Evolutionary conservation across 495 filamentous ascomycete species (phyloP).

Genomic region (Astrothelium macrocarpum): DNA sequence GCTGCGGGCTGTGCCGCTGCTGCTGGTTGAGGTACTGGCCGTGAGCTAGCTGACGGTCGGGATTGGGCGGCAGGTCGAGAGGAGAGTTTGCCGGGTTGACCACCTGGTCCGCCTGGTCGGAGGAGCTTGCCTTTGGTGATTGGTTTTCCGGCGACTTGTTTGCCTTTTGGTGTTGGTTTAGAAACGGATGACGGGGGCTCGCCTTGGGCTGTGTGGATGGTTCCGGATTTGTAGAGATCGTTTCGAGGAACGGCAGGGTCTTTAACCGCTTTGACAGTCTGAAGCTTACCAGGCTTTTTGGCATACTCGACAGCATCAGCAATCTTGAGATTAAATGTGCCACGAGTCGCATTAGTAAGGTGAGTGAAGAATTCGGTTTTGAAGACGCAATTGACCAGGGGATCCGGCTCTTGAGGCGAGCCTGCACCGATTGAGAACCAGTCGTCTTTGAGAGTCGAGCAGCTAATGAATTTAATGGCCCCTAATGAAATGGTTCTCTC

Average conservation of each 20-base stretch:
- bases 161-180: constrained; percentile 72
- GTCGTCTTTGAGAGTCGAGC: constrained; percentile 76
- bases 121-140: constrained; percentile 87
- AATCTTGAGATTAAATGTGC: constrained; percentile 72
- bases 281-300: constrained; percentile 94
- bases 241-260: constrained; percentile 60
- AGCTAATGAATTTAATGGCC: constrained; percentile 73
- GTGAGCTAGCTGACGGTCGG: constrained; percentile 23
- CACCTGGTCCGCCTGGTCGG: constrained; percentile 76
- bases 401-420: constrained; percentile 81
- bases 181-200: constrained; percentile 78
- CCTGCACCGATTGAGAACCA: constrained; percentile 92
- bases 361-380: constrained; percentile 98
- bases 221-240: constrained; percentile 88
- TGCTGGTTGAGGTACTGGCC: constrained; percentile 31
- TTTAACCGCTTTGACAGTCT: constrained; percentile 77
- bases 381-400: constrained; percentile 81
- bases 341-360: constrained; percentile 63
- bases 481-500: constrained; percentile 77
- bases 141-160: constrained; percentile 73
- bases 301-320: constrained; percentile 82
- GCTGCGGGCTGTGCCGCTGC: constrained; percentile 20
- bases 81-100: constrained; percentile 62
- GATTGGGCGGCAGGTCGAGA: constrained; percentile 42
- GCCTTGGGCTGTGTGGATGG: constrained; percentile 76